Evolutionary conservation across 352 stramenopile genomes (phyloP).

Genomic region (Pythium apleroticum): DNA sequence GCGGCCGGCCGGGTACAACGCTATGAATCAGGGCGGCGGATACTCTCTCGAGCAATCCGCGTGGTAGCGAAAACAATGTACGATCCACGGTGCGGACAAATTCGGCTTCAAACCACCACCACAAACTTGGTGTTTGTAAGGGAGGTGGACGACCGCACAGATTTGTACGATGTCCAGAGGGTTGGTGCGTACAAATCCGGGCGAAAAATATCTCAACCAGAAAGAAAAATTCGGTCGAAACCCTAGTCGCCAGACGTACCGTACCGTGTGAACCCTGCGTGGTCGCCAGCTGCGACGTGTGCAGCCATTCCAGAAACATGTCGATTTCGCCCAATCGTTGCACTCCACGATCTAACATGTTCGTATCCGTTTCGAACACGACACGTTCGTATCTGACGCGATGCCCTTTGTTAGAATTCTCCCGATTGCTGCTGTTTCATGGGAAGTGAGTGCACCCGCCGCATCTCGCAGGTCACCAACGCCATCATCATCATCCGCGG

Average conservation of each 20-base stretch:
- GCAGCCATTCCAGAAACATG: conserved; percentile 1
- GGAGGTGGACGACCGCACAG: conserved; percentile 32
- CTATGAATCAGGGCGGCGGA: conserved; percentile 1
- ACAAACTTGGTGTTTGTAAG: conserved; percentile 36
- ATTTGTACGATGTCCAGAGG: conserved; percentile 24
- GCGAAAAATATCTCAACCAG: background rate
- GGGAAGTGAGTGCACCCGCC: conserved; percentile 9
- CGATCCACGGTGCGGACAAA: conserved; percentile 33
- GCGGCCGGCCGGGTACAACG: no score
- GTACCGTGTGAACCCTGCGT: background rate
- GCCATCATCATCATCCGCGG: conserved; percentile 4
- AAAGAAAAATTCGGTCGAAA: background rate
- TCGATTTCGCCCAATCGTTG: conserved; percentile 5
- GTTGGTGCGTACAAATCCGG: conserved; percentile 29
- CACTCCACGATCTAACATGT: background rate
- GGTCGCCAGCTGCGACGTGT: background rate
- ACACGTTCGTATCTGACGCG: background rate
- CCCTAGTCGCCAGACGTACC: background rate
- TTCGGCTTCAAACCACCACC: background rate
- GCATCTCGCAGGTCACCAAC: conserved; percentile 9
- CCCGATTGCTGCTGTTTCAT: conserved; percentile 3
- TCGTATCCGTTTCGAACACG: background rate
- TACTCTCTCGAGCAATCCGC: background rate
- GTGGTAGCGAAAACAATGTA: conserved; percentile 20
- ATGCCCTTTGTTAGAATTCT: background rate